A percentile compares a stretch with the other conserved stretches of the same genome.
Conservation (phyloP, 164 flowering plant genomes). For the Pachysandra terminalis region DNA sequence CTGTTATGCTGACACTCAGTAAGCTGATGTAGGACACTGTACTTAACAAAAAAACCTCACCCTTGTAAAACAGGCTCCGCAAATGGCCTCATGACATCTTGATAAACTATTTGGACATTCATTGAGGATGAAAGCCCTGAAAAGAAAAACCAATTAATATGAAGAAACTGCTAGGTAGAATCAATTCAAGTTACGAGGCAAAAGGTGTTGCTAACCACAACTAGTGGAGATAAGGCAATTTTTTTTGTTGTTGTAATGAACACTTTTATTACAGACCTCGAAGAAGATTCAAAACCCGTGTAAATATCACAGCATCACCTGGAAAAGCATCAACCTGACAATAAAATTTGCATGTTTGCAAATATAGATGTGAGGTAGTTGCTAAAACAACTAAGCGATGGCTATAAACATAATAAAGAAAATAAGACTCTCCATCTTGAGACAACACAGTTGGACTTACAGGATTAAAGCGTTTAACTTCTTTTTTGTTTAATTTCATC, state of each 20-base stretch:
- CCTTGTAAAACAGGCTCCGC: slow-evolving; percentile 85
- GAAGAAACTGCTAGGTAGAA: slow-evolving; percentile 8
- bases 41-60: slow-evolving; percentile 49
- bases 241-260: no score
- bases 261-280: slow-evolving; percentile 52
- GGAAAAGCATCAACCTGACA: slow-evolving; percentile 98
- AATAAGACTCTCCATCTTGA: neutral
- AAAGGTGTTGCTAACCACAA: no score
- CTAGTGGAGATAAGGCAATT: no score
- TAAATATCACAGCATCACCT: slow-evolving; percentile 90
- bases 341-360: slow-evolving; percentile 1
- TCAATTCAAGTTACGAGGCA: no score
- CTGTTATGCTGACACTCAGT: neutral
- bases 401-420: neutral
- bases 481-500: slow-evolving; percentile 70
- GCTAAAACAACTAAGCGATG: neutral
- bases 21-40: neutral
- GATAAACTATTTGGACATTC: slow-evolving; percentile 71
- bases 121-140: slow-evolving; percentile 86
- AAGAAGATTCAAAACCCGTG: slow-evolving; percentile 89
- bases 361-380: slow-evolving; percentile 1
- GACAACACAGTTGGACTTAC: slow-evolving; percentile 37
- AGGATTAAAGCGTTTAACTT: slow-evolving; percentile 83
- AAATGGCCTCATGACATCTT: slow-evolving; percentile 95
- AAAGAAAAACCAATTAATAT: slow-evolving; percentile 12